Percentiles rank a stretch among this genome's conserved stretches.
These are phyloP conservation scores for Phaeophleospora eucalypticola DNA, from an alignment of 2,329 filamentous ascomycete genomes.

Conservation along the genomic window DNA sequence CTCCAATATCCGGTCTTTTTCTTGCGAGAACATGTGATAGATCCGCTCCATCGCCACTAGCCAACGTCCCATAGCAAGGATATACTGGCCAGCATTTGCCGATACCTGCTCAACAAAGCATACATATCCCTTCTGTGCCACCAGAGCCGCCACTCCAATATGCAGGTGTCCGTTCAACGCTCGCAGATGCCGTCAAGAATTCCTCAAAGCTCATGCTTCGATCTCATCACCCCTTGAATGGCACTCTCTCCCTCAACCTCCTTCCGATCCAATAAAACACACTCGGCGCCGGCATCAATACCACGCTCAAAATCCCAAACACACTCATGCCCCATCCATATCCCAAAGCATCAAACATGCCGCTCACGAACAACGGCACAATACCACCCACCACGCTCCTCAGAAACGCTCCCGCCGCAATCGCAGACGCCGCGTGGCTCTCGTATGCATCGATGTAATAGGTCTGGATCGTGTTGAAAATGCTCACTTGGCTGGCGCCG, in stretches of 20 bases:
- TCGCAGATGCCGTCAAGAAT: no score
- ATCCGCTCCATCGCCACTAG: no score
- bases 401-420: slow-evolving; percentile 47
- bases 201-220: no score
- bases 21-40: no score
- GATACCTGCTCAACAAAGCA: no score
- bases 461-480: slow-evolving; percentile 51
- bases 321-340: slow-evolving; percentile 48
- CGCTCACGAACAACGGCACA: slow-evolving; percentile 42
- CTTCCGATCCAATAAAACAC: slow-evolving; percentile 48
- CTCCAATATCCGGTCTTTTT: no score
- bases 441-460: slow-evolving; percentile 52
- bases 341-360: slow-evolving; percentile 41
- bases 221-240: slow-evolving; percentile 23
- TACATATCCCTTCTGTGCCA: no score
- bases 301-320: slow-evolving; percentile 43
- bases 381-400: slow-evolving; percentile 44
- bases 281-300: slow-evolving; percentile 46
- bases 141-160: no score
- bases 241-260: slow-evolving; percentile 43
- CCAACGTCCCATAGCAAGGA: no score
- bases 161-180: no score
- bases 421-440: slow-evolving; percentile 46
- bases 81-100: no score
- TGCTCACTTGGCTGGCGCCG: slow-evolving; percentile 50